These are phyloP conservation scores for Anisodus tanguticus DNA, from an alignment of 257 asterid genomes.

Conservation along the genomic window DNA sequence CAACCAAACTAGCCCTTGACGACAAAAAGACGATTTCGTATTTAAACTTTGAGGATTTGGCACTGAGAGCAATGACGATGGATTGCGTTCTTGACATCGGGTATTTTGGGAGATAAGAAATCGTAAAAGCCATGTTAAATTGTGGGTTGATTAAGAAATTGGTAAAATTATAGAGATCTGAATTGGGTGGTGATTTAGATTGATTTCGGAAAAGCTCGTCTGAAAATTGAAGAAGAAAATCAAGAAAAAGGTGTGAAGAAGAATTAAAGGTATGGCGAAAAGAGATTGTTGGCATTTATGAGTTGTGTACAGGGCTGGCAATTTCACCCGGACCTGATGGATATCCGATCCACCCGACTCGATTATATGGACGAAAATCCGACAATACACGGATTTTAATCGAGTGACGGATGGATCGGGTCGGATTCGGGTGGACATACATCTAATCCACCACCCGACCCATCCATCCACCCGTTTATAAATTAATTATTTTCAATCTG, in stretches of 20 bases:
- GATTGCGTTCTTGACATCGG: slow-evolving; percentile 66
- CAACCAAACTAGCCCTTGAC: slow-evolving; percentile 56
- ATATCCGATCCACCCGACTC: too few species aligned
- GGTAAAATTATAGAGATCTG: slow-evolving; percentile 56
- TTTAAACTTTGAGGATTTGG: slow-evolving; percentile 45
- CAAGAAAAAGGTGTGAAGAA: neutral
- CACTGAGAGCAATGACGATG: slow-evolving; percentile 41
- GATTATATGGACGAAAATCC: too few species aligned
- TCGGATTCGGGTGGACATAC: too few species aligned
- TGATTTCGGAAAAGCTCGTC: neutral
- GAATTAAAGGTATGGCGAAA: neutral
- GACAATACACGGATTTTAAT: too few species aligned
- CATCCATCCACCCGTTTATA: too few species aligned
- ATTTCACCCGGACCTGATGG: too few species aligned
- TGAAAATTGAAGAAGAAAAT: slow-evolving; percentile 17
- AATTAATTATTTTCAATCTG: too few species aligned
- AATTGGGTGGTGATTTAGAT: slow-evolving; percentile 31
- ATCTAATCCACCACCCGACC: too few species aligned
- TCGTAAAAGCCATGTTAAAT: slow-evolving; percentile 59
- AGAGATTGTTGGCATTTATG: too few species aligned
- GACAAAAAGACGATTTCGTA: slow-evolving; percentile 53
- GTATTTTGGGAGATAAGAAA: slow-evolving; percentile 67
- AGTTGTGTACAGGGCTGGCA: too few species aligned
- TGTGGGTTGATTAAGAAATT: slow-evolving; percentile 52
- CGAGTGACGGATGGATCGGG: too few species aligned